These are phyloP conservation scores for Fusarium lyarnte DNA, from an alignment of 2,329 filamentous ascomycete species.

Conservation along the genomic window DNA sequence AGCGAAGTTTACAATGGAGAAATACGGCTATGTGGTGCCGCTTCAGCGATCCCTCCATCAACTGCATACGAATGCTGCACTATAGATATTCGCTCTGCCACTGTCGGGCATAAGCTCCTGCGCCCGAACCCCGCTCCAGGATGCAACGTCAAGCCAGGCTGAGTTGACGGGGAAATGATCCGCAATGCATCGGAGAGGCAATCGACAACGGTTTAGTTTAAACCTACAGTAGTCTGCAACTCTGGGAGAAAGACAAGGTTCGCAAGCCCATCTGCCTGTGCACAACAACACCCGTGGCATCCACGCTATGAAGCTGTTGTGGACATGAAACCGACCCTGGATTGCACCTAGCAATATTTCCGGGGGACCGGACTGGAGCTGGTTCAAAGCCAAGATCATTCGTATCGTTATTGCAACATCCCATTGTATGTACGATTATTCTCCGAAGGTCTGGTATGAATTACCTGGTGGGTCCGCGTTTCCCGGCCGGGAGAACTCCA, in stretches of 20 bases:
- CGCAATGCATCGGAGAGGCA: slow-evolving; percentile 30
- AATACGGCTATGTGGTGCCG: slow-evolving; percentile 7
- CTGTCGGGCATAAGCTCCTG: slow-evolving; percentile 15
- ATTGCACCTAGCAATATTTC: background rate
- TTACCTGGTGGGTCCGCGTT: slow-evolving; percentile 9
- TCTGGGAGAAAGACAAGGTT: background rate
- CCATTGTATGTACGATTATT: background rate
- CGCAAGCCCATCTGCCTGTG: background rate
- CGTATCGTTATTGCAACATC: background rate
- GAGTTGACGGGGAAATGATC: slow-evolving; percentile 30
- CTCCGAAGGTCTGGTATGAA: slow-evolving; percentile 13
- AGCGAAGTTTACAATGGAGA: background rate
- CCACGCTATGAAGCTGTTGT: slow-evolving; percentile 23
- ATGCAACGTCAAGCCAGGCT: slow-evolving; percentile 30
- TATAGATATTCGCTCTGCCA: background rate
- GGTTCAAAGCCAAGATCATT: slow-evolving; percentile 9
- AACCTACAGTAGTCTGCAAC: background rate
- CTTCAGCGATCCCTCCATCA: slow-evolving; percentile 17
- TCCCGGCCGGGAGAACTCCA: slow-evolving; percentile 3
- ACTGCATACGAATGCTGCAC: background rate
- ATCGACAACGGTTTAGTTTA: slow-evolving; percentile 6
- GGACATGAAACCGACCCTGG: slow-evolving; percentile 14
- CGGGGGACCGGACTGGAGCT: slow-evolving; percentile 1
- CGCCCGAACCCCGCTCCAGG: slow-evolving; percentile 26
- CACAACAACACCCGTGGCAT: slow-evolving; percentile 12